These are phyloP conservation scores for Kodamaea alishanica DNA, from an alignment of 1,139 yeast species.

Conservation along the genomic window DNA sequence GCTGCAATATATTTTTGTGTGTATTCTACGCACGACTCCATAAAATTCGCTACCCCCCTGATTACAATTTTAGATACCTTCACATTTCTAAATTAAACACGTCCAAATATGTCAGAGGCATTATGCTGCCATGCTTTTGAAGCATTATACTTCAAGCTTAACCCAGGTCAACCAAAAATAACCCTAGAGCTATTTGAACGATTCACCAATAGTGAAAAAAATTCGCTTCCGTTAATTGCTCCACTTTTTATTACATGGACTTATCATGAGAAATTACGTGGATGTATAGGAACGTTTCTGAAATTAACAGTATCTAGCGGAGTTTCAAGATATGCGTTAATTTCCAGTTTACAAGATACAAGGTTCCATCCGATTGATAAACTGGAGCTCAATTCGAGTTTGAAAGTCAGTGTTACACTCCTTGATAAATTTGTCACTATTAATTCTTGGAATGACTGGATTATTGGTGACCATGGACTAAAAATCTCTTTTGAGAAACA, in stretches of 20 bases:
- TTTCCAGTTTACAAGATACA: constrained; percentile 70
- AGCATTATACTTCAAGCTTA: constrained; percentile 20
- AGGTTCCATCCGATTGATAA: constrained; percentile 66
- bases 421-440: constrained; percentile 57
- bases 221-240: constrained; percentile 44
- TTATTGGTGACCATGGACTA: constrained; percentile 78
- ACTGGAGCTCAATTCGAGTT: constrained; percentile 47
- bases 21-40: too few relatives aligned
- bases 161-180: constrained; percentile 16
- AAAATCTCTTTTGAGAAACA: constrained; percentile 46
- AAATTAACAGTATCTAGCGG: constrained; percentile 49
- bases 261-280: constrained; percentile 56
- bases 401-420: constrained; percentile 56
- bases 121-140: constrained; percentile 42
- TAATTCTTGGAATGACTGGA: constrained; percentile 63
- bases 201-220: constrained; percentile 8
- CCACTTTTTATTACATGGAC: constrained; percentile 87
- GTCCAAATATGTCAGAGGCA: constrained; percentile 25
- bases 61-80: too few relatives aligned
- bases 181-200: constrained; percentile 18
- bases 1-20: too few relatives aligned
- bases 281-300: constrained; percentile 89
- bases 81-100: background rate
- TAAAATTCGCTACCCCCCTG: too few relatives aligned
- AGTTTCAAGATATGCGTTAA: constrained; percentile 56